Conservation (phyloP, 495 filamentous ascomycete genomes). For the Schizothecium vesticola region DNA sequence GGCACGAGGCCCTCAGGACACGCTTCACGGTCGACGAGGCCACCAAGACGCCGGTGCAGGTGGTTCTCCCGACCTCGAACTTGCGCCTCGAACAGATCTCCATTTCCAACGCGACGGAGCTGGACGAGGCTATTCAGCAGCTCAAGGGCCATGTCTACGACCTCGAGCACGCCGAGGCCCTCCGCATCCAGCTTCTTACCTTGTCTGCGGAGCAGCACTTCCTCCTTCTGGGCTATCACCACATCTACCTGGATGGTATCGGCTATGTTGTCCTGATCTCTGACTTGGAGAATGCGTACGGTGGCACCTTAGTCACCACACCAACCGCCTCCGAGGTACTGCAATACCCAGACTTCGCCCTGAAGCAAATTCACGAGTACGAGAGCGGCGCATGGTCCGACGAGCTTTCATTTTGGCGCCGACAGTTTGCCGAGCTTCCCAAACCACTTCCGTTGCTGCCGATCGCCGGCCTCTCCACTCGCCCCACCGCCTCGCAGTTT, state of each 20-base stretch:
- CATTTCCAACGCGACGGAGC: conserved; percentile 1
- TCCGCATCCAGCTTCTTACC: conserved; percentile 17
- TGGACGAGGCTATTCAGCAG: not conserved
- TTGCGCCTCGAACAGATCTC: conserved; percentile 9
- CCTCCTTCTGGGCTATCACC: conserved; percentile 26
- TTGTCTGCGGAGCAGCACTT: conserved; percentile 6
- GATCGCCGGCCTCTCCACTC: not conserved
- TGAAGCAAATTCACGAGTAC: conserved; percentile 1
- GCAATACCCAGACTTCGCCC: conserved; percentile 1
- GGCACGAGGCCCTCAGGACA: conserved; percentile 45
- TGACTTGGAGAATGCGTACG: conserved; percentile 7
- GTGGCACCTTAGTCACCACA: conserved; percentile 1
- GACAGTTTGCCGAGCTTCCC: conserved; percentile 27
- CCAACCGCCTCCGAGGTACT: conserved; percentile 2
- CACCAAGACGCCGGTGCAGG: conserved; percentile 12
- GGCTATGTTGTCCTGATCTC: conserved; percentile 11
- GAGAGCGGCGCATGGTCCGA: conserved; percentile 4
- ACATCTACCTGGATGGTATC: conserved; percentile 29
- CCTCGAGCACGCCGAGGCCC: conserved; percentile 10
- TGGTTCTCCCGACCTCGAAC: conserved; percentile 1
- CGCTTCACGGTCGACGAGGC: conserved; percentile 15
- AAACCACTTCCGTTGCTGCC: conserved; percentile 34
- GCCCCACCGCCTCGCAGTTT: not conserved
- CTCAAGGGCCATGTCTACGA: conserved; percentile 18
- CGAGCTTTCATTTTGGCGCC: conserved; percentile 28